A percentile compares a stretch with the other conserved stretches of the same genome.
Conservation (phyloP, 2,329 filamentous ascomycete genomes). For the Colletotrichum sp. region DNA sequence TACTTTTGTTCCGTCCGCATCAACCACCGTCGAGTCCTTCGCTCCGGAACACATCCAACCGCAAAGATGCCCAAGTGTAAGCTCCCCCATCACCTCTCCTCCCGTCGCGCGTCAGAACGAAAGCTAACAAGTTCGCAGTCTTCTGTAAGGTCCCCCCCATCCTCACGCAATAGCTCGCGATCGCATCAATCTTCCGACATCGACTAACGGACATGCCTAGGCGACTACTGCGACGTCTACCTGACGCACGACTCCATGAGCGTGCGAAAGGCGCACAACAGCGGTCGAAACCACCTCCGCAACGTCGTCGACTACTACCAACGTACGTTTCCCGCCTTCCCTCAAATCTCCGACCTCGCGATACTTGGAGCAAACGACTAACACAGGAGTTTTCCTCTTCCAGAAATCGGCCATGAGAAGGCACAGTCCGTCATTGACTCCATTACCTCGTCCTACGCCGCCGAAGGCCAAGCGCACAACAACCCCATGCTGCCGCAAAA, state of each 20-base stretch:
- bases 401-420: constrained; percentile 98
- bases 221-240: constrained; percentile 99
- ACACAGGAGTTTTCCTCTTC: neutral
- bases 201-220: constrained; percentile 38
- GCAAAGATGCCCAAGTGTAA: constrained; percentile 87
- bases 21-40: neutral
- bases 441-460: constrained; percentile 94
- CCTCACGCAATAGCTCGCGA: neutral
- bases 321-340: constrained; percentile 56
- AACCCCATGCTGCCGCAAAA: constrained; percentile 84
- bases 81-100: constrained; percentile 35
- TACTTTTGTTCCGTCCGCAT: neutral
- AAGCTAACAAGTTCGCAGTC: constrained; percentile 53
- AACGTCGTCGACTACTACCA: constrained; percentile 99
- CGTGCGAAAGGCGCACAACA: constrained; percentile 98
- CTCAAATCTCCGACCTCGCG: neutral
- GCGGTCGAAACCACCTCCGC: constrained; percentile 92
- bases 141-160: constrained; percentile 50
- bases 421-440: constrained; percentile 98
- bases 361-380: neutral
- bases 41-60: neutral
- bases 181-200: neutral
- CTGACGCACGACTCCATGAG: constrained; percentile 99
- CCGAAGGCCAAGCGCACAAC: constrained; percentile 84
- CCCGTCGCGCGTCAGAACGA: neutral